Conservation (phyloP, 2,329 filamentous ascomycete species). For the Claviceps sorghi region DNA sequence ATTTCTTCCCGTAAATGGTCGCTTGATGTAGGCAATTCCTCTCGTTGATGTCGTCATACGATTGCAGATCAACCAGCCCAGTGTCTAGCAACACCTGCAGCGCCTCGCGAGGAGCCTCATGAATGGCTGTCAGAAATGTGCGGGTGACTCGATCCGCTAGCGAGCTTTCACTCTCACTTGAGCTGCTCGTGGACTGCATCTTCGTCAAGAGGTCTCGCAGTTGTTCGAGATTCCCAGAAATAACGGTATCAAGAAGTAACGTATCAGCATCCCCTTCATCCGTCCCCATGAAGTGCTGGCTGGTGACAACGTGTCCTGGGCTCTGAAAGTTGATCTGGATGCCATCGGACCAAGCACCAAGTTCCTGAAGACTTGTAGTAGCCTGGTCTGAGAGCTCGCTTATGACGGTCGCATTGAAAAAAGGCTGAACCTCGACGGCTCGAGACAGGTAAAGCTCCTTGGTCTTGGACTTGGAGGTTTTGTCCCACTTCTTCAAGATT, state of each 20-base stretch:
- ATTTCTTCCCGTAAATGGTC: constrained; percentile 77
- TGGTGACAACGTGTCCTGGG: constrained; percentile 49
- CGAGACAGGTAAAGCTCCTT: constrained; percentile 94
- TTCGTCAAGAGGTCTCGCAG: constrained; percentile 70
- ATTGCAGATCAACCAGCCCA: constrained; percentile 72
- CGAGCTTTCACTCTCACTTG: constrained; percentile 41
- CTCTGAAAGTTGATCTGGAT: constrained; percentile 75
- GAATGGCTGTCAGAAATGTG: constrained; percentile 79
- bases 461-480: constrained; percentile 96
- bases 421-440: constrained; percentile 93
- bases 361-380: constrained; percentile 85
- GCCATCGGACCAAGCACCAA: constrained; percentile 93
- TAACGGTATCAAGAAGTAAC: constrained; percentile 74
- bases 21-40: constrained; percentile 92
- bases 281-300: constrained; percentile 51
- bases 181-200: constrained; percentile 41
- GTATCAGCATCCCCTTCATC: constrained; percentile 85
- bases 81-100: constrained; percentile 67
- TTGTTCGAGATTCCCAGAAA: constrained; percentile 62
- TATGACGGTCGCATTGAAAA: constrained; percentile 94
- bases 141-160: constrained; percentile 67
- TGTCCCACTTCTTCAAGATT: constrained; percentile 99
- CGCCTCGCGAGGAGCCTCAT: constrained; percentile 66
- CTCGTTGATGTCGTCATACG: constrained; percentile 95
- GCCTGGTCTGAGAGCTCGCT: constrained; percentile 94